Evolutionary conservation across 2,329 filamentous ascomycete species (phyloP), one percentile per base, ranked within the genome.

Genomic region (Chaetothyriales sp.): DNA sequence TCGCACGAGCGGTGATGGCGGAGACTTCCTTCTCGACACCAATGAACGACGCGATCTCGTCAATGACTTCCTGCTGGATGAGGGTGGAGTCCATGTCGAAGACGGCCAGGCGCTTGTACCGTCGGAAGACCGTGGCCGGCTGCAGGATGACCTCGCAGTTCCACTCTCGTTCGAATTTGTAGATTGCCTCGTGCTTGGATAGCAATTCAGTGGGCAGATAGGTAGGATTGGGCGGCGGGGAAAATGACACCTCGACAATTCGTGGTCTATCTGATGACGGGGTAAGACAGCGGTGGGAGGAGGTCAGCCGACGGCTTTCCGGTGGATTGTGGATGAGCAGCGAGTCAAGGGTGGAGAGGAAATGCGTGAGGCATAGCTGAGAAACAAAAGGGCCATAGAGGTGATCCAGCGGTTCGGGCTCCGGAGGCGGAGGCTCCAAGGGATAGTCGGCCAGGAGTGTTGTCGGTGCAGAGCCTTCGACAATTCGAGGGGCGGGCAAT

Each of bases 1-100:
- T 98, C 37, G 92, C 90, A 33, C 89, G 84, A 54, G 84, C 83
- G 0, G 92, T 98, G 60, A 98, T 97, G 62, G 73, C 81, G 8
- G 88, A 85, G 43, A 98, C 90, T 61, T 86, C 74, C 50, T 81
- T 81, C 61, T 87, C 81, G n/a, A 94, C 77, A 49, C 88, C 86
- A 1, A 95, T 80, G 40, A 85, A 85, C 50, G 85, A 82, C 3
- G 92, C 92, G 52, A 98, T 83, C 62, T 97, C 82, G 67, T 98
- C 92, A 65, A 98, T 97, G 55, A 95, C 89, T 71, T 98, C 92
- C 67, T 98, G 89, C 50, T 90, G 85, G 66, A 98, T 97, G 54
- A 98, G 77, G 0, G 92, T 98, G 67, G 85, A 92, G 71, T 98
- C 92, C 92, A 98, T 98, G 68, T 98, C 92, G 64, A 98, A 98